These are phyloP conservation scores for Phytophthora citricola DNA, from an alignment of 352 stramenopile genomes.

Conservation along the genomic window DNA sequence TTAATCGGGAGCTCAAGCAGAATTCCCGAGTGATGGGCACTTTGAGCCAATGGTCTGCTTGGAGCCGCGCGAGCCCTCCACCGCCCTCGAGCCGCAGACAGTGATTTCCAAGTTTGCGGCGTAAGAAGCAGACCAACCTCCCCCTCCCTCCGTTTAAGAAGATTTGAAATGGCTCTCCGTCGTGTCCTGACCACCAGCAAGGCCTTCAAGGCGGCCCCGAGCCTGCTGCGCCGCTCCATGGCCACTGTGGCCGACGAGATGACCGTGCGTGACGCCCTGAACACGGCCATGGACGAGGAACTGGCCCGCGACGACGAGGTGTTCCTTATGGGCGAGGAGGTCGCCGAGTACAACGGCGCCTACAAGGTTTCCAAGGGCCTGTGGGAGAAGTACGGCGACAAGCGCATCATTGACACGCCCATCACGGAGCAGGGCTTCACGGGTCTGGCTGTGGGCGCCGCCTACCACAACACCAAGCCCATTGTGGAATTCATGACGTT, in stretches of 20 bases:
- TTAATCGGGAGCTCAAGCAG: constrained; percentile 14
- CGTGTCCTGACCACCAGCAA: constrained; percentile 56
- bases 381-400: constrained; percentile 99
- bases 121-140: constrained; percentile 32
- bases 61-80: constrained; percentile 5
- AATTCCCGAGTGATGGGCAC: constrained; percentile 19
- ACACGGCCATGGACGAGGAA: constrained; percentile 99
- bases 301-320: constrained; percentile 96
- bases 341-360: constrained; percentile 99
- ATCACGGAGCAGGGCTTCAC: constrained; percentile 99
- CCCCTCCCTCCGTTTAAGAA: constrained; percentile 11
- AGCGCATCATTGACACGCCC: constrained; percentile 99
- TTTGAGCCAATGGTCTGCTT: constrained; percentile 33
- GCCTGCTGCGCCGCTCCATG: constrained; percentile 68
- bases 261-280: constrained; percentile 98
- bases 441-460: constrained; percentile 93
- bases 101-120: constrained; percentile 41
- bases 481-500: constrained; percentile 99
- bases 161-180: constrained; percentile 53
- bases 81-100: constrained; percentile 8
- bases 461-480: constrained; percentile 97
- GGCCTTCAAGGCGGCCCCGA: constrained; percentile 37
- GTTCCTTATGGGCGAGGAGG: constrained; percentile 98
- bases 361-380: constrained; percentile 99
- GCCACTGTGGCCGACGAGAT: constrained; percentile 87